A percentile compares a stretch with the other conserved stretches of the same genome.
Evolutionary conservation across 2,329 filamentous ascomycete species (phyloP).

Genomic region (Fusarium camptoceras): DNA sequence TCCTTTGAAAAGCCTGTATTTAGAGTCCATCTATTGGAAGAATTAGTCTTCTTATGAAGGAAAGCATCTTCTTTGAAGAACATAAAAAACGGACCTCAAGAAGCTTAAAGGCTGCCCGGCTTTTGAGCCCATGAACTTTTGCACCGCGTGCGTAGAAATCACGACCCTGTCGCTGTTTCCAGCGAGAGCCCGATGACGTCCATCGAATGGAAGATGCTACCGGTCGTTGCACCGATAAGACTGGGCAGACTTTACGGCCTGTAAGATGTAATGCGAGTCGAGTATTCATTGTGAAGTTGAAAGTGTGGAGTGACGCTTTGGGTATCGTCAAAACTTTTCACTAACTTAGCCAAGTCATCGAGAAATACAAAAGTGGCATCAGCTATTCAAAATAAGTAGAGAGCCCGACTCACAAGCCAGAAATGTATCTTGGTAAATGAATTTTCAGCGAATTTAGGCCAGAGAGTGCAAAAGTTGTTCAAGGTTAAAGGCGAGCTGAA

Average conservation of each 20-base stretch:
- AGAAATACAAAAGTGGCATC: background rate
- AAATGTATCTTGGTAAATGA: background rate
- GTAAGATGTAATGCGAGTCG: background rate
- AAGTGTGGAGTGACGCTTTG: background rate
- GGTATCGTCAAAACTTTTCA: background rate
- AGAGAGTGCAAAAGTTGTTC: background rate
- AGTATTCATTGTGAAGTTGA: constrained; percentile 12
- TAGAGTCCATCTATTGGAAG: constrained; percentile 76
- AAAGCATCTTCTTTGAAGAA: background rate
- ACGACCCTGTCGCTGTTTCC: constrained; percentile 81
- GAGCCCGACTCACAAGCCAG: background rate
- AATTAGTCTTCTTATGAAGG: background rate
- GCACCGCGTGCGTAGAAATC: constrained; percentile 82
- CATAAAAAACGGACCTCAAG: constrained; percentile 71
- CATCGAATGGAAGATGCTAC: constrained; percentile 19
- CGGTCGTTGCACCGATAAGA: background rate
- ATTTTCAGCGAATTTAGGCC: too few species aligned
- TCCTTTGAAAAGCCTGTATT: constrained; percentile 80
- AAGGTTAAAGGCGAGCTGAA: background rate
- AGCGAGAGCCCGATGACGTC: constrained; percentile 75
- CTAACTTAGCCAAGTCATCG: background rate
- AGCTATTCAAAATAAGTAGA: background rate
- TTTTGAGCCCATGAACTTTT: constrained; percentile 83
- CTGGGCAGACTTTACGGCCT: background rate
- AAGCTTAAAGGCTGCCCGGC: constrained; percentile 92